Evolutionary conservation across 75 land plant species (phyloP).

Genomic region (Selaginella tamariscina): DNA sequence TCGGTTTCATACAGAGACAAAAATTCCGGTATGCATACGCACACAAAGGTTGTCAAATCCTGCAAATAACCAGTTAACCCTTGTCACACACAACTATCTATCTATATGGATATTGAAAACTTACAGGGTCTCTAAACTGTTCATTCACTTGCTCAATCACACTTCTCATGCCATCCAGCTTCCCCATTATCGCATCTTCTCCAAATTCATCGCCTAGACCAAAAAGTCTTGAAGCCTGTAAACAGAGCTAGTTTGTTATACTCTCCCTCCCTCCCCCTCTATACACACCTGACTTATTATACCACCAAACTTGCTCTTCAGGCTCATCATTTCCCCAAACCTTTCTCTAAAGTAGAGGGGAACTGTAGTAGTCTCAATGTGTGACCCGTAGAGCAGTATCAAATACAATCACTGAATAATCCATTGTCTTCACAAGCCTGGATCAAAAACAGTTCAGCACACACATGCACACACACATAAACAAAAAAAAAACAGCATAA

Average conservation of each 20-base stretch:
- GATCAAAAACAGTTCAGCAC: constrained; percentile 8
- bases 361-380: constrained; percentile 87
- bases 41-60: constrained; percentile 89
- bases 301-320: constrained; percentile 87
- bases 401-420: constrained; percentile 88
- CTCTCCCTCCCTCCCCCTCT: too few species aligned
- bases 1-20: constrained; percentile 97
- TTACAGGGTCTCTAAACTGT: constrained; percentile 91
- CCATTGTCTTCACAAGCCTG: constrained; percentile 94
- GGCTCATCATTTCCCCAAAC: constrained; percentile 71
- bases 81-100: not conserved
- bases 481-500: constrained; percentile 7
- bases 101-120: too few species aligned
- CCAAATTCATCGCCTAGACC: constrained; percentile 82
- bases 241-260: too few species aligned
- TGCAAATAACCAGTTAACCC: constrained; percentile 11
- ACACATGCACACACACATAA: not conserved
- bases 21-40: constrained; percentile 96
- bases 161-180: constrained; percentile 80
- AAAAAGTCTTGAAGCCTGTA: constrained; percentile 60
- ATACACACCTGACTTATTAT: constrained; percentile 55
- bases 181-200: constrained; percentile 83
- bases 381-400: constrained; percentile 97
- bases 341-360: constrained; percentile 92
- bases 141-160: constrained; percentile 93